Conservation (phyloP, 1,284 basidiomycete genomes). For the Ceratobasidium sp. region DNA sequence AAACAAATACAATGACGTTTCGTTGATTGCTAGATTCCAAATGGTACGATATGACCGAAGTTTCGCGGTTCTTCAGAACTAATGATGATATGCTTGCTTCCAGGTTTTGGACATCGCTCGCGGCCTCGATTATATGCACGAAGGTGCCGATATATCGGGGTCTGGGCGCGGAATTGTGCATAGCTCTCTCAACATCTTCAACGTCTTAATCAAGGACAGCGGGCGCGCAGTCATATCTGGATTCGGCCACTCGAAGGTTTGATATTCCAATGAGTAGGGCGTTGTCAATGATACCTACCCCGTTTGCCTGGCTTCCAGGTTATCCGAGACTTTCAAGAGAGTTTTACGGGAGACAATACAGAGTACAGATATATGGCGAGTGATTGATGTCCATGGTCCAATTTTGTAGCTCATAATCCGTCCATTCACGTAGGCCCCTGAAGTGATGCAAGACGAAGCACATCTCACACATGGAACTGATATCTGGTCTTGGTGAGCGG, state of each 20-base stretch:
- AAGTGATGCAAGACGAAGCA: constrained; percentile 32
- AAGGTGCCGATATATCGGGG: background rate
- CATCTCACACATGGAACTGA: constrained; percentile 18
- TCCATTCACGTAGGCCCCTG: constrained; percentile 14
- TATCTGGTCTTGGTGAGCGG: constrained; percentile 35
- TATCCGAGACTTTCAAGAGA: constrained; percentile 24
- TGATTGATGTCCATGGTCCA: background rate
- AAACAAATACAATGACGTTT: constrained; percentile 1
- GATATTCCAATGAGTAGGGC: background rate
- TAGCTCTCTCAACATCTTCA: constrained; percentile 27
- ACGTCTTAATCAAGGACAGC: constrained; percentile 43
- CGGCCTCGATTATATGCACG: constrained; percentile 37
- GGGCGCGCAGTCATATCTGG: constrained; percentile 39
- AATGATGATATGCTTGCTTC: too few relatives aligned
- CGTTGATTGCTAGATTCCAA: background rate
- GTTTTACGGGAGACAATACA: constrained; percentile 31
- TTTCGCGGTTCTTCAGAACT: too few relatives aligned
- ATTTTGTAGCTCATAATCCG: too few relatives aligned
- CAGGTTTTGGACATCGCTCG: constrained; percentile 15
- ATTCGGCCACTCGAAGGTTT: constrained; percentile 37
- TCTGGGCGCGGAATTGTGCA: constrained; percentile 28
- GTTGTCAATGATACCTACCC: too few relatives aligned
- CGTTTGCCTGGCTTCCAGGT: background rate
- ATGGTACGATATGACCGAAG: constrained; percentile 11
- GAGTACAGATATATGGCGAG: constrained; percentile 43